Evolutionary conservation across 805 yeast genomes (phyloP).

Genomic region (Teunomyces aglyptinius): DNA sequence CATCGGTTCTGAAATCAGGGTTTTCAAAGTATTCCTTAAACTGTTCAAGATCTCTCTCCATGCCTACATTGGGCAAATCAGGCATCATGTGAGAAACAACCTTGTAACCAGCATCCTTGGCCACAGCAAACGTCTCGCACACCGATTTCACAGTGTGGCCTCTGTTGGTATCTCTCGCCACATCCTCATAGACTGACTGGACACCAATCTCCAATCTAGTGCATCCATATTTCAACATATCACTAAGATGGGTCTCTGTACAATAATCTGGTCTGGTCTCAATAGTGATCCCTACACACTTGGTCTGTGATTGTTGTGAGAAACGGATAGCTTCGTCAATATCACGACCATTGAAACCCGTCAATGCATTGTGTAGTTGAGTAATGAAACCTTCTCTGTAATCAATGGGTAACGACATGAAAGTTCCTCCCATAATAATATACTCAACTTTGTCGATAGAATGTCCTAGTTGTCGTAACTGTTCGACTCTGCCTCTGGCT

Average conservation of each 20-base stretch:
- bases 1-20: slow-evolving; percentile 96
- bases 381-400: slow-evolving; percentile 89
- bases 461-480: slow-evolving; percentile 91
- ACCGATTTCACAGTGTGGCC: slow-evolving; percentile 97
- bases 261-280: slow-evolving; percentile 99
- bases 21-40: slow-evolving; percentile 95
- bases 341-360: slow-evolving; percentile 85
- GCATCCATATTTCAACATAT: slow-evolving; percentile 95
- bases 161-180: slow-evolving; percentile 95
- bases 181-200: slow-evolving; percentile 96
- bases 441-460: slow-evolving; percentile 97
- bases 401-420: slow-evolving; percentile 88
- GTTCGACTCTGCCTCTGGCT: slow-evolving; percentile 96
- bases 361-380: slow-evolving; percentile 88
- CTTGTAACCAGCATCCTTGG: slow-evolving; percentile 98
- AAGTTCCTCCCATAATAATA: slow-evolving; percentile 98
- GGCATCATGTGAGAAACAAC: slow-evolving; percentile 99
- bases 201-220: slow-evolving; percentile 97
- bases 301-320: slow-evolving; percentile 92
- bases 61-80: slow-evolving; percentile 96
- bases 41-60: slow-evolving; percentile 96
- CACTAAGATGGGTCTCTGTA: slow-evolving; percentile 91
- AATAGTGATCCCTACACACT: slow-evolving; percentile 97
- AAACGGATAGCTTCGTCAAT: slow-evolving; percentile 87
- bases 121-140: slow-evolving; percentile 89